A percentile compares a stretch with the other conserved stretches of the same genome.
These are phyloP conservation scores for Candida buenavistaensis DNA, from an alignment of 1,139 yeast species.

Conservation along the genomic window DNA sequence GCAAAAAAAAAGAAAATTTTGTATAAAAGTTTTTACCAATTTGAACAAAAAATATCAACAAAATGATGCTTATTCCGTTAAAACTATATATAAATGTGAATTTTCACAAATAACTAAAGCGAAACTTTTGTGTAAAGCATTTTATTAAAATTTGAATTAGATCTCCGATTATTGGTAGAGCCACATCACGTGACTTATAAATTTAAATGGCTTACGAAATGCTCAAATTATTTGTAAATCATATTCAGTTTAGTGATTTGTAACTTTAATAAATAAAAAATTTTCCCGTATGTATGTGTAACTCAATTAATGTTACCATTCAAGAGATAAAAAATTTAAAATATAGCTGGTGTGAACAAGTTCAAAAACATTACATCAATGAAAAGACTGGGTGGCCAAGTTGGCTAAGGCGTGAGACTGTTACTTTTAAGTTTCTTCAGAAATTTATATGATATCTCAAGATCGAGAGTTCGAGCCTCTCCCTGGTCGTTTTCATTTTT, in stretches of 20 bases:
- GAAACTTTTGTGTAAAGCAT: too few species aligned
- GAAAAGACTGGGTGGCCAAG: slow-evolving; percentile 57
- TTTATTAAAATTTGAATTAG: too few species aligned
- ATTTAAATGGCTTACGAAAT: neutral
- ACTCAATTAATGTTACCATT: too few species aligned
- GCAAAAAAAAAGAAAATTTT: neutral
- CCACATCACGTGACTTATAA: neutral
- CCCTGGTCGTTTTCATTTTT: slow-evolving; percentile 7
- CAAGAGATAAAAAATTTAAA: neutral
- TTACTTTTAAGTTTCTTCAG: slow-evolving; percentile 21
- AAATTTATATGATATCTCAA: slow-evolving; percentile 5
- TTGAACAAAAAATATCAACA: too few species aligned
- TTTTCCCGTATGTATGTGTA: too few species aligned
- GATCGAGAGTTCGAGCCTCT: slow-evolving; percentile 11
- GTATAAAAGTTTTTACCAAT: neutral
- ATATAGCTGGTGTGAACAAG: neutral
- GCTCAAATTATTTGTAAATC: neutral
- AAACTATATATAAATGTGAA: too few species aligned
- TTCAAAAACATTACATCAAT: neutral
- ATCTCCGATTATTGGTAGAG: too few species aligned
- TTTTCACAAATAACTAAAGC: too few species aligned
- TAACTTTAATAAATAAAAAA: too few species aligned
- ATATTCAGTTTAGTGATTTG: too few species aligned
- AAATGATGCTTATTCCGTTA: too few species aligned
- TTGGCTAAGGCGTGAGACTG: slow-evolving; percentile 63